Conservation (phyloP, 371 early-diverging fungal genomes). For the Funneliformis caledonium region DNA sequence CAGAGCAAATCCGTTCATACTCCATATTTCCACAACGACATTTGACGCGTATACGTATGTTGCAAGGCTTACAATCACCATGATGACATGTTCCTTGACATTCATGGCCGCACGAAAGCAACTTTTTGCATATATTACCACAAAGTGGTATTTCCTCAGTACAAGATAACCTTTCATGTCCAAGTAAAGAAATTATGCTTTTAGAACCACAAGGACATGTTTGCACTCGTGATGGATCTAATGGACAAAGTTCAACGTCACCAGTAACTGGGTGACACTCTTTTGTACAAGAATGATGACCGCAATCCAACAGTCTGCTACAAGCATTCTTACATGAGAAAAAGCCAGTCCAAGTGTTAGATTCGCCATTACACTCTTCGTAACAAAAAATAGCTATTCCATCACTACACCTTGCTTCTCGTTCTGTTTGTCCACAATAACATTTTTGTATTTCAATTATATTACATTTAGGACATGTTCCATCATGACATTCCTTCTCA, state of each 20-base stretch:
- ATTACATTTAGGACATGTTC: conserved; percentile 70
- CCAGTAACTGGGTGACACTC: conserved; percentile 70
- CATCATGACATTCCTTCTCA: conserved; percentile 67
- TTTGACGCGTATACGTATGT: conserved; percentile 50
- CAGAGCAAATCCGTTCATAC: conserved; percentile 56
- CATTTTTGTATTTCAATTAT: conserved; percentile 63
- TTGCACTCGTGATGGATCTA: conserved; percentile 63
- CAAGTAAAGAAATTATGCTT: conserved; percentile 46
- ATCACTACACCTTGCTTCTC: conserved; percentile 64
- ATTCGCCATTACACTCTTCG: conserved; percentile 26
- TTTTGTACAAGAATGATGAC: conserved; percentile 75
- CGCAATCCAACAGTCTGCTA: conserved; percentile 68
- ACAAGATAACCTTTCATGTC: conserved; percentile 62
- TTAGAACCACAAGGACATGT: conserved; percentile 88
- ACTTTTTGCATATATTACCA: conserved; percentile 64
- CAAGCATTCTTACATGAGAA: conserved; percentile 70
- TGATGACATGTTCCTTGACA: conserved; percentile 78
- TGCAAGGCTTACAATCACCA: conserved; percentile 76
- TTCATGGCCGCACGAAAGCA: conserved; percentile 71
- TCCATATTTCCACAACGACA: conserved; percentile 71
- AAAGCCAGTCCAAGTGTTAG: conserved; percentile 54
- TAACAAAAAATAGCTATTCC: conserved; percentile 48
- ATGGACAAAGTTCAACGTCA: conserved; percentile 67
- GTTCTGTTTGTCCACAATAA: conserved; percentile 71
- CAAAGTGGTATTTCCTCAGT: conserved; percentile 84